These are phyloP conservation scores for Yamadazyma songkhlaensis DNA, from an alignment of 1,139 yeast genomes.

Conservation along the genomic window DNA sequence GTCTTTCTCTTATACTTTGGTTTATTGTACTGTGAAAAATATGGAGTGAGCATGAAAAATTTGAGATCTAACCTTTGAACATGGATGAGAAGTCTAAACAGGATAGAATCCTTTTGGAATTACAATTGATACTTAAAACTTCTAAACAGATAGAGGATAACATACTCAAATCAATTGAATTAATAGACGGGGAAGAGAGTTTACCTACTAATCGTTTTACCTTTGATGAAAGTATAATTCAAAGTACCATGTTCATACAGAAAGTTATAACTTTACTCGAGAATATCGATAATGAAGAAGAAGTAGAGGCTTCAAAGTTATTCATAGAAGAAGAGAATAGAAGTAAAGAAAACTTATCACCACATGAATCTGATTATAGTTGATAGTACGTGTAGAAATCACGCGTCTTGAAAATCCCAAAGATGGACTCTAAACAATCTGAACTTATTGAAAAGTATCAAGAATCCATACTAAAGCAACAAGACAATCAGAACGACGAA, in stretches of 20 bases:
- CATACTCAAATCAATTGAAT: constrained; percentile 22
- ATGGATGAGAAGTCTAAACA: constrained; percentile 14
- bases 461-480: constrained; percentile 26
- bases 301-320: neutral
- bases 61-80: too few relatives aligned
- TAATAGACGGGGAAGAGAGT: constrained; percentile 14
- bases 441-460: constrained; percentile 41
- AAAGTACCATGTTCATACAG: constrained; percentile 9
- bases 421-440: constrained; percentile 29
- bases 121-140: constrained; percentile 32
- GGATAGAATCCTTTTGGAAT: constrained; percentile 26
- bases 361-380: too few relatives aligned
- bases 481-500: constrained; percentile 28
- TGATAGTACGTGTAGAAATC: neutral
- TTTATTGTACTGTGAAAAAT: neutral
- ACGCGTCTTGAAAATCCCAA: constrained; percentile 4
- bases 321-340: neutral
- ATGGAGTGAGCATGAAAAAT: too few relatives aligned
- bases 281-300: constrained; percentile 1
- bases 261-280: constrained; percentile 9
- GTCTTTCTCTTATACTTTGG: neutral
- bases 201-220: constrained; percentile 2
- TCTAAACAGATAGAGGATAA: constrained; percentile 28
- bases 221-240: constrained; percentile 10
- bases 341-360: neutral